Evolutionary conservation across 2,329 filamentous ascomycete species (phyloP), one percentile per base, ranked within the genome.

Genomic region (Myrmaecium sp.): DNA sequence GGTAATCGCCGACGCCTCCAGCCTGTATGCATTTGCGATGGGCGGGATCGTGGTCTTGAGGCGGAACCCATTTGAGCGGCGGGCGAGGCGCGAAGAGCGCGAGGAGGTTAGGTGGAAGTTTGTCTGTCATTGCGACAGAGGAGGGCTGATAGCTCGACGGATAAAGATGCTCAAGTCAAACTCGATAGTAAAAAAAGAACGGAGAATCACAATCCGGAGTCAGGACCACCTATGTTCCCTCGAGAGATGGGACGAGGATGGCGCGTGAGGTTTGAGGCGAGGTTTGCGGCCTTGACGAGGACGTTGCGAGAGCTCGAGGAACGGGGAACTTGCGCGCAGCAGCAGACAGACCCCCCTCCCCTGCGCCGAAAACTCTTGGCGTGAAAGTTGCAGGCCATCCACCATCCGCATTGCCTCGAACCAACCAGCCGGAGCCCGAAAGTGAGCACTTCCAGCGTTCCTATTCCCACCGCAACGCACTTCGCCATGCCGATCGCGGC

Each of bases 11-110:
- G 31, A 95, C 51, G 27, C 82, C 81, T 13, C 62, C 60, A 36
- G 94, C 70, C 28, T 66, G 58, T 33, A 74, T 69, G 11, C 81
- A 91, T 49, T 66, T 73, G 42, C 81, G 76, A 38, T 84, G 69
- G 54, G 89, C 81, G 7, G 84, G 77, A 34, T 84, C 70, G 50
- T 79, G 65, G 55, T 95, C 86, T 41, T 67, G 64, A 5, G 83
- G 80, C 33, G 78, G 76, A 33, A 93, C 72, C 66, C 81, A 95
- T 54, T 83, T 78, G 49, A 95, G 61, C 32, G 86, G 78, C 41
- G 89, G 89, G 33, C 89, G 80, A 49, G 89, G 81, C 57, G 86
- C 80, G 60, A 98, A 98, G 40, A 95, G 80, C 55, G 80, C 79
- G 43, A 95, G 67, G 32, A 95, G 69, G 50, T 92, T 86, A 30